Conservation (phyloP, 768 basidiomycete species). For the Filobasidium floriforme region DNA sequence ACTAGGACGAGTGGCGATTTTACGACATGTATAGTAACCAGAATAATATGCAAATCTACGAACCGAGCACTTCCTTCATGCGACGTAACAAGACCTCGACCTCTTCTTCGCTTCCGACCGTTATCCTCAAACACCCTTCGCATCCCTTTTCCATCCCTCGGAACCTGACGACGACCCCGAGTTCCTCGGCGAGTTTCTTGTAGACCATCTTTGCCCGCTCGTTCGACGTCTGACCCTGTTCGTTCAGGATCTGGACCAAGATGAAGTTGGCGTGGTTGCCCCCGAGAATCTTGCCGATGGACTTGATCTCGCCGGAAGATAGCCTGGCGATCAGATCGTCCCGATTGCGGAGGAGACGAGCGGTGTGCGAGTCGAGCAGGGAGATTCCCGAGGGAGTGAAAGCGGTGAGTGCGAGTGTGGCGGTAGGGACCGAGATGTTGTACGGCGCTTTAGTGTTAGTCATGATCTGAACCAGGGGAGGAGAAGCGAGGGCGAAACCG, state of each 20-base stretch:
- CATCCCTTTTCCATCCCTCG: conserved; percentile 82
- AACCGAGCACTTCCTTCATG: conserved; percentile 43
- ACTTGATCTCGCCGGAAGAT: conserved; percentile 43
- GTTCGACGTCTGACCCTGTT: conserved; percentile 36
- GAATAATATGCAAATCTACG: neutral
- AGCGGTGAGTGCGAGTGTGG: conserved; percentile 69
- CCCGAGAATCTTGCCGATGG: conserved; percentile 60
- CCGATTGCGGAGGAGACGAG: conserved; percentile 58
- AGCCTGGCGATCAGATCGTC: conserved; percentile 53
- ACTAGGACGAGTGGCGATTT: neutral
- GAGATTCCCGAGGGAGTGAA: conserved; percentile 60
- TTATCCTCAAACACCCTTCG: conserved; percentile 75
- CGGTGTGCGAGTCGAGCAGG: conserved; percentile 60
- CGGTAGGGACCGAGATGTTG: conserved; percentile 86
- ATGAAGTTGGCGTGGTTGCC: conserved; percentile 86
- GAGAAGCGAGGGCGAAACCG: conserved; percentile 82
- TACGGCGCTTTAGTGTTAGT: conserved; percentile 96
- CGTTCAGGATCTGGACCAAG: conserved; percentile 63
- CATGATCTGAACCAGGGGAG: conserved; percentile 80
- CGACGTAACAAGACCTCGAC: conserved; percentile 57
- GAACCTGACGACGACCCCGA: conserved; percentile 82
- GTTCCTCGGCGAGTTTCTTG: conserved; percentile 70
- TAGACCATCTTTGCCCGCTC: conserved; percentile 61
- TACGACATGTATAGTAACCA: too few relatives aligned
- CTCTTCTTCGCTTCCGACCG: conserved; percentile 77